Evolutionary conservation across 257 asterid species (phyloP).

Genomic region (Ballota nigra): DNA sequence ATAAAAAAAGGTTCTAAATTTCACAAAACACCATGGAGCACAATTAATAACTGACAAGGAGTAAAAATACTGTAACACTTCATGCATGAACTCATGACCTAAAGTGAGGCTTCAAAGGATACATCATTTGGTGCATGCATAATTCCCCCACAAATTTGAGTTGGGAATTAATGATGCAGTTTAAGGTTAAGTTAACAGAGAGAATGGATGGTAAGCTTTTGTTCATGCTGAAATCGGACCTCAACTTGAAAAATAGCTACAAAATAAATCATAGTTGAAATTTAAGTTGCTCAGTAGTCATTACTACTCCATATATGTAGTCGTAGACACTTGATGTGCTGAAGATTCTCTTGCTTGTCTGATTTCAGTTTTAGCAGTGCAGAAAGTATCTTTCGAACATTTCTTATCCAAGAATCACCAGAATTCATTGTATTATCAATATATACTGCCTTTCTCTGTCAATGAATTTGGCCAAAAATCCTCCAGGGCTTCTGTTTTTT

Average conservation of each 20-base stretch:
- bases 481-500: not conserved
- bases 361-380: not conserved
- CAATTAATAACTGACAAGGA: not conserved
- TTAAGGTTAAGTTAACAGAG: not conserved
- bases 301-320: not conserved
- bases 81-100: not conserved
- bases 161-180: not conserved
- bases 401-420: not conserved
- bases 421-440: not conserved
- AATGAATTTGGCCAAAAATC: not conserved
- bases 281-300: not conserved
- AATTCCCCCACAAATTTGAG: not conserved
- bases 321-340: not conserved
- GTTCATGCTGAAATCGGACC: not conserved
- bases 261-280: not conserved
- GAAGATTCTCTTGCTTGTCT: not conserved
- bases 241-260: not conserved
- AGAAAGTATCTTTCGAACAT: not conserved
- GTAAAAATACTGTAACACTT: not conserved
- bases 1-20: slow-evolving; percentile 5
- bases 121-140: not conserved
- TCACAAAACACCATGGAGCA: slow-evolving; percentile 5
- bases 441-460: not conserved
- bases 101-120: too few species aligned
- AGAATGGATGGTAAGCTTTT: not conserved